phyloP scores from a whole-genome alignment of 176 grass and related monocot species.

The Oryza glumipatula region DNA sequence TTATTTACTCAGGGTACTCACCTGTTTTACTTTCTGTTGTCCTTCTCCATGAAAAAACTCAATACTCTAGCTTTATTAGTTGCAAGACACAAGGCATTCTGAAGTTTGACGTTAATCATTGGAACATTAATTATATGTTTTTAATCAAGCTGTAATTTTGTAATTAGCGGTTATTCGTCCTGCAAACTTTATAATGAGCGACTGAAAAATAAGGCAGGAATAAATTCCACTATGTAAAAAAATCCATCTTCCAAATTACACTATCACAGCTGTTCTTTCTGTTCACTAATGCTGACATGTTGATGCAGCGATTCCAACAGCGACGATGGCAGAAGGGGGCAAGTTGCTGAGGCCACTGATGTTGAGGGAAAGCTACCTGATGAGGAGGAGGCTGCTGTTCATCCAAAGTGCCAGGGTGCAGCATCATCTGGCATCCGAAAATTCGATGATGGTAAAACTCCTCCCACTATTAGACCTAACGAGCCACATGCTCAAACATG shows the following conservation, averaged over 20 bases:
- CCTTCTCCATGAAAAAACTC: neutral
- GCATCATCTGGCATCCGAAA: constrained; percentile 7
- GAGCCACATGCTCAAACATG: constrained; percentile 6
- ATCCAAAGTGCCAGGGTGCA: neutral
- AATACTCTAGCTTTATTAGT: neutral
- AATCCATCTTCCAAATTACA: constrained; percentile 3
- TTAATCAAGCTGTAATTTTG: too few relatives aligned
- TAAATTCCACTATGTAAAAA: too few relatives aligned
- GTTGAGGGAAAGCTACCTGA: constrained; percentile 28
- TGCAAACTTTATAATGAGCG: too few relatives aligned
- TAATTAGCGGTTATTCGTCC: too few relatives aligned
- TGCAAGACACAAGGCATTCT: neutral
- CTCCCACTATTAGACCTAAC: constrained; percentile 12
- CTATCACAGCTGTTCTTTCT: neutral
- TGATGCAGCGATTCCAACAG: constrained; percentile 37
- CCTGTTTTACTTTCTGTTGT: neutral
- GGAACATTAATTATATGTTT: neutral
- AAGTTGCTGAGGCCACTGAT: constrained; percentile 16
- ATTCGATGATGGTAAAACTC: constrained; percentile 32
- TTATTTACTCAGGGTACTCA: constrained; percentile 63
- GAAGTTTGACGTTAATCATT: neutral
- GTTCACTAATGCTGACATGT: constrained; percentile 12
- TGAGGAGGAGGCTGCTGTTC: constrained; percentile 2
- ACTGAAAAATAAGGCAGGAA: too few relatives aligned
- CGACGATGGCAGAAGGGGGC: constrained; percentile 43